Conservation (phyloP, 2,329 filamentous ascomycete species). For the Ilyonectria robusta region DNA sequence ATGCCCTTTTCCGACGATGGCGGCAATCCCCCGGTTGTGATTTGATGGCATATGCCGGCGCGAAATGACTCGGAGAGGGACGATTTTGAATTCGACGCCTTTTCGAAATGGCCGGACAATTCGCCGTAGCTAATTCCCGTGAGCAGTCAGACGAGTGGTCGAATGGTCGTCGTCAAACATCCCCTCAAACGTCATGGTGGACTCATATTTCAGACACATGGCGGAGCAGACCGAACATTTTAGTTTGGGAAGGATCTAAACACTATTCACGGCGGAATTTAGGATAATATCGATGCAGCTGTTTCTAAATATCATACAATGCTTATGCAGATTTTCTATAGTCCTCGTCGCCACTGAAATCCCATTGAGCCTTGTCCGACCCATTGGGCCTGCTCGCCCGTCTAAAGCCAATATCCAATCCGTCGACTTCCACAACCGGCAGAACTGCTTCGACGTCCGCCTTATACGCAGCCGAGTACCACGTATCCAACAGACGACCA, state of each 20-base stretch:
- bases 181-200: no score
- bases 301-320: neutral
- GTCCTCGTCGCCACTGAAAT: slow-evolving; percentile 65
- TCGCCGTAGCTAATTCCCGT: neutral
- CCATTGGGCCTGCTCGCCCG: slow-evolving; percentile 67
- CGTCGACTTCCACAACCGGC: slow-evolving; percentile 62
- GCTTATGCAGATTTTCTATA: slow-evolving; percentile 57
- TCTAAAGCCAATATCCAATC: slow-evolving; percentile 60
- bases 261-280: neutral
- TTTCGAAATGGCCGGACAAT: neutral
- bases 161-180: neutral
- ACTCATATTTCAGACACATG: no score
- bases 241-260: neutral
- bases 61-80: neutral
- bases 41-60: neutral
- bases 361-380: slow-evolving; percentile 70
- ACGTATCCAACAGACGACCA: slow-evolving; percentile 20
- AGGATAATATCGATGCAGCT: neutral
- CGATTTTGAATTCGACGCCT: neutral
- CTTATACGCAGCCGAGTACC: slow-evolving; percentile 33
- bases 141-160: neutral
- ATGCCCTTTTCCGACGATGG: slow-evolving; percentile 7
- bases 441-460: slow-evolving; percentile 56
- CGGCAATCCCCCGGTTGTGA: slow-evolving; percentile 15
- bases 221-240: no score